A percentile compares a stretch with the other conserved stretches of the same genome.
These are phyloP conservation scores for Carex scoparia DNA, from an alignment of 176 grass and related monocot species.

Conservation along the genomic window DNA sequence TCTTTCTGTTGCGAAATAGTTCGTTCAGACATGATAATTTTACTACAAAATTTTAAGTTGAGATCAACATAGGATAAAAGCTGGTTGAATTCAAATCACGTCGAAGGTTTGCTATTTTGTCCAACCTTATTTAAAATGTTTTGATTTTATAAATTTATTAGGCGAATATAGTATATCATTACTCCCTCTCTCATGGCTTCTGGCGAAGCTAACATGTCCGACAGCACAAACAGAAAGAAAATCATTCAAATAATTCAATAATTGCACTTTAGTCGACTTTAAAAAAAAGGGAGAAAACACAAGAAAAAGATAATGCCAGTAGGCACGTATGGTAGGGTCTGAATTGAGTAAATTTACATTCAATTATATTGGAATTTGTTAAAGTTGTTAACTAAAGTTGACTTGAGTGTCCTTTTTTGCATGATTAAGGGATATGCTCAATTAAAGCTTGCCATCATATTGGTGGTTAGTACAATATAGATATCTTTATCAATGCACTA, in stretches of 20 bases:
- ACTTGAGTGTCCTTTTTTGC: background rate
- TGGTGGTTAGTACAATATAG: conserved; percentile 20
- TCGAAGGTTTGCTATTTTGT: background rate
- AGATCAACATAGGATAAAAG: background rate
- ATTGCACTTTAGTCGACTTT: background rate
- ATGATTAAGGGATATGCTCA: conserved; percentile 23
- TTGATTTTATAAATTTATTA: background rate
- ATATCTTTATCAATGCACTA: conserved; percentile 18
- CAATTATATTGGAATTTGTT: background rate
- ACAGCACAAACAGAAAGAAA: background rate
- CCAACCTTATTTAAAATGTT: background rate
- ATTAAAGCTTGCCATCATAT: conserved; percentile 22
- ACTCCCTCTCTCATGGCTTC: background rate
- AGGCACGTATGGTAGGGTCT: background rate
- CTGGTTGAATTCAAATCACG: background rate
- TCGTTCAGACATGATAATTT: background rate
- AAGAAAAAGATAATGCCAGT: background rate
- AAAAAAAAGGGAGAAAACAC: background rate
- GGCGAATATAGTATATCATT: background rate
- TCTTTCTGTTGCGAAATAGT: background rate
- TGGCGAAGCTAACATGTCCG: background rate
- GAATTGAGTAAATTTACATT: background rate
- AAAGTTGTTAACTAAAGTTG: conserved; percentile 23
- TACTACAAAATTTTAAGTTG: background rate
- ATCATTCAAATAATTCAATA: conserved; percentile 3